Evolutionary conservation across 2,329 filamentous ascomycete genomes (phyloP), one percentile per base, ranked within the genome.

Genomic region (Aspergillus hiratsukae): DNA sequence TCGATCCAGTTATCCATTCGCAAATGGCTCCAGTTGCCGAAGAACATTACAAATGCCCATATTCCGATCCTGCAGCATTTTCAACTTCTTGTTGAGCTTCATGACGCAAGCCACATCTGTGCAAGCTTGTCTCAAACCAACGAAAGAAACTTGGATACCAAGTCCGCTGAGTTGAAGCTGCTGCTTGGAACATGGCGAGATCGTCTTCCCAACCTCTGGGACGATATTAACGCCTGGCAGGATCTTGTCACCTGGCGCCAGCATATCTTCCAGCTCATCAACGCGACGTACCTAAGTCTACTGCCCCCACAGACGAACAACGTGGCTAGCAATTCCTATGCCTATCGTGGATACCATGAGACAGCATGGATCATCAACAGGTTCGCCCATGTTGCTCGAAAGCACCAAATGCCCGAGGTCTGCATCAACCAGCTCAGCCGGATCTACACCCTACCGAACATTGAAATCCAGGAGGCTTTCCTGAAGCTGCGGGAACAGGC

Each of bases 361-460:
- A 99, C 94, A 11, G 94, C 94, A 2, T 99, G 94, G 94, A 99
- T 99, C 65, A 99, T 99, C 75, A 99, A 99, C 73, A 85, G 94
- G 19, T 99, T 99, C 69, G 95, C 94, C 1, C 94, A 99, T 70
- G 94, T 99, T 45, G 94, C 94, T 49, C 87, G 94, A 56, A 99
- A 99, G 79, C 94, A 99, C 74, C 93, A 90, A 65, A 85, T 99
- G 65, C 90, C 92, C 0, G 94, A 99, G 61, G 94, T 99, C 29
- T 99, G 95, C 78, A 97, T 99, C 75, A 93, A 85, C 62, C 94
- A 99, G 70, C 83, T 99, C 21, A 96, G 93, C 70, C 89, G 93
- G 61, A 99, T 99, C 70, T 99, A 99, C 73, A 99, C 94, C 0
- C 82, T 99, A 5, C 94, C 94, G 1, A 99, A 99, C 70, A 99